Evolutionary conservation across 2,329 filamentous ascomycete genomes (phyloP).

Genomic region (Thermothelomyces thermophilus): DNA sequence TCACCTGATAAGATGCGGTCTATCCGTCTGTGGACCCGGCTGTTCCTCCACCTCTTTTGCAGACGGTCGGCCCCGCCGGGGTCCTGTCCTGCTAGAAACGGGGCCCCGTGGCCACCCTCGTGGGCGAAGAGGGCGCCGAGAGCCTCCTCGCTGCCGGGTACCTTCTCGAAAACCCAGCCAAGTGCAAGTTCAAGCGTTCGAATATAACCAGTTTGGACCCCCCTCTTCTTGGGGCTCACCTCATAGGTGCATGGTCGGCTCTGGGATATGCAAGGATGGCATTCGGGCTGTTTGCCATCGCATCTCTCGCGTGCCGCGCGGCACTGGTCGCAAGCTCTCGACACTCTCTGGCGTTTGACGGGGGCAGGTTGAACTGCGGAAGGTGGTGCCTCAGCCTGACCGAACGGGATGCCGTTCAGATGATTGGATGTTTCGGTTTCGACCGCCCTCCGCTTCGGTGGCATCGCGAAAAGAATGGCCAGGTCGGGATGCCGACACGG

Average conservation of each 20-base stretch:
- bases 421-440: conserved; percentile 20
- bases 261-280: conserved; percentile 59
- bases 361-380: conserved; percentile 25
- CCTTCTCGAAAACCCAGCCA: conserved; percentile 58
- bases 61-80: conserved; percentile 47
- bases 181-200: conserved; percentile 64
- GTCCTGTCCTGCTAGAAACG: conserved; percentile 47
- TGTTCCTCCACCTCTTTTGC: conserved; percentile 57
- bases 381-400: conserved; percentile 6
- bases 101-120: conserved; percentile 36
- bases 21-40: conserved; percentile 55
- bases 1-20: conserved; percentile 52
- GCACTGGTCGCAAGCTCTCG: conserved; percentile 63
- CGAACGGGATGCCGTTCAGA: background rate
- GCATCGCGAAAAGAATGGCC: conserved; percentile 28
- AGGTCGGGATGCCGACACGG: conserved; percentile 3
- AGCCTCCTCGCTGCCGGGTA: conserved; percentile 52
- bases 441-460: conserved; percentile 33
- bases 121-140: conserved; percentile 49
- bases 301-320: conserved; percentile 64
- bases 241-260: conserved; percentile 64
- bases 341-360: conserved; percentile 57
- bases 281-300: conserved; percentile 60
- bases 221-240: conserved; percentile 66
- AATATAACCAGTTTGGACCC: conserved; percentile 74